Evolutionary conservation across 169 alveolate species (phyloP).

Genomic region (Plasmodium berghei): DNA sequence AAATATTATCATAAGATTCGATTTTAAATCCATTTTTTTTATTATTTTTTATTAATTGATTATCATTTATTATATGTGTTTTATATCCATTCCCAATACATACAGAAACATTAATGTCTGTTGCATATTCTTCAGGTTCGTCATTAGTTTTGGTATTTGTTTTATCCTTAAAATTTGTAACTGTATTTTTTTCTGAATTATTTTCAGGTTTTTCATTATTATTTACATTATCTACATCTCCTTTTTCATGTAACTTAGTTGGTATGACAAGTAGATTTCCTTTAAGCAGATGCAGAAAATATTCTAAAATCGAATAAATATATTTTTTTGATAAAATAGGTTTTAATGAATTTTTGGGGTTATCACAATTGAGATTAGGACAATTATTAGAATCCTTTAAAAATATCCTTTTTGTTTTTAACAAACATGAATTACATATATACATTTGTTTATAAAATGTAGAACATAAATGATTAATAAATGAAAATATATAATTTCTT

Average conservation of each 20-base stretch:
- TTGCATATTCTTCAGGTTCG: constrained; percentile 4
- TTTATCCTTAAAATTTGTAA: not conserved
- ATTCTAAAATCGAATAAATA: constrained; percentile 38
- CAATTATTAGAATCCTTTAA: constrained; percentile 75
- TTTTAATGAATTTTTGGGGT: constrained; percentile 35
- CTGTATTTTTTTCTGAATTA: no score
- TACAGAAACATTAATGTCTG: constrained; percentile 30
- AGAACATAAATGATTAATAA: constrained; percentile 33
- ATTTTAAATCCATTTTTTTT: constrained; percentile 16
- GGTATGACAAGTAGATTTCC: constrained; percentile 43
- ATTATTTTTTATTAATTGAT: not conserved
- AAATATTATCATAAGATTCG: constrained; percentile 59
- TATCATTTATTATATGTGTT: constrained; percentile 19
- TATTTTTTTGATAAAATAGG: constrained; percentile 56
- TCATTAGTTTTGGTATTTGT: not conserved
- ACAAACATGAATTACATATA: constrained; percentile 38
- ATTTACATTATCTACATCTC: not conserved
- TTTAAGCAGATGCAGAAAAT: constrained; percentile 28
- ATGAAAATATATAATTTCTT: constrained; percentile 63
- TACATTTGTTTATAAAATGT: constrained; percentile 63
- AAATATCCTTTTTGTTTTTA: constrained; percentile 77
- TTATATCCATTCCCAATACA: constrained; percentile 30
- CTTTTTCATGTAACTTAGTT: not conserved
- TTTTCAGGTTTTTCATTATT: not conserved
- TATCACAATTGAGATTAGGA: constrained; percentile 77